Evolutionary conservation across 2,329 filamentous ascomycete species (phyloP), one percentile per base, ranked within the genome.

Genomic region (Cladophialophora carrionii): DNA sequence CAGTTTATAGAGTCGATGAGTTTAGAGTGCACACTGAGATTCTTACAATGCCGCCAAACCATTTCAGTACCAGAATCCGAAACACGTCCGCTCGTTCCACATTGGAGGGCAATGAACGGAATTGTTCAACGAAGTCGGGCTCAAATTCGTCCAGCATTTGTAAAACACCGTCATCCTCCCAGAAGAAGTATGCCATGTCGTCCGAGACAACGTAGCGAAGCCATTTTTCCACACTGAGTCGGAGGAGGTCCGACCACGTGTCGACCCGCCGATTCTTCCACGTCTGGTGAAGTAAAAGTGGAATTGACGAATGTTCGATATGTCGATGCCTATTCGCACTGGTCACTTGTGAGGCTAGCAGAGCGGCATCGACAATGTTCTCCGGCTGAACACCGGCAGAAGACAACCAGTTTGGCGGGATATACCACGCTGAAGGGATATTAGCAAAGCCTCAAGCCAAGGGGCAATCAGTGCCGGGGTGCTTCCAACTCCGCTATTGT

Each of bases 1-100:
- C 26, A 56, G 57, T 22, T 31, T 12, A 4, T 12, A 37, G 8
- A 10, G 10, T 22, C 9, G 24, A 5, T 12, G n/a, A n/a, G 5
- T 17, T 49, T 22, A 14, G 17, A 26, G 10, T 10, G 17, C 17
- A 12, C 7, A 22, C 6, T n/a, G 46, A 14, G 41, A 41, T 20
- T 24, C 60, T 61, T 37, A 67, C 65, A 62, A 68, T 61, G 8
- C 66, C 66, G 8, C 66, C 66, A 68, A 68, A 65, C 68, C 72
- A 73, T 56, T 75, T 75, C 22, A 69, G 69, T n/a, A 75, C 74
- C 22, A 76, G 32, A 22, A 76, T 62, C 8, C 75, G 73, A 63
- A 76, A 76, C 2, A 75, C 71, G 49, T 76, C 74, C 4, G 74
- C 71, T 24, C 71, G 70, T 57, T 76, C 74, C 14, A 76, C 74